Evolutionary conservation across 2,329 filamentous ascomycete genomes (phyloP).

Genomic region (Penicillium sp.): DNA sequence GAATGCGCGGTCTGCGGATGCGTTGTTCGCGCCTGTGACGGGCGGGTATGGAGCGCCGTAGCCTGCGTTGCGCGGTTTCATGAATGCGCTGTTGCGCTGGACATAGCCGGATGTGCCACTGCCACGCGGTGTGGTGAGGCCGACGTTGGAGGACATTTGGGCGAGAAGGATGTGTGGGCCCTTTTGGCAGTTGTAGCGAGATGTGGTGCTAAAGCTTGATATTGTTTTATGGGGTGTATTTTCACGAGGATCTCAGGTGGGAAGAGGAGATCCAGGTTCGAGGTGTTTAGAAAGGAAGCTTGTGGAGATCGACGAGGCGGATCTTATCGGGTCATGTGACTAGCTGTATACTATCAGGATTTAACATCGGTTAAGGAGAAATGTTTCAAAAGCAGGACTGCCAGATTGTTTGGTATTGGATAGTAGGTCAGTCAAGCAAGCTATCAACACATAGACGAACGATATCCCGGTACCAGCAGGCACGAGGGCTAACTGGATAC

Average conservation of each 20-base stretch:
- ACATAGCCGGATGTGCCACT: constrained; percentile 97
- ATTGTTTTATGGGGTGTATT: too few relatives aligned
- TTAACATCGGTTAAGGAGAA: too few relatives aligned
- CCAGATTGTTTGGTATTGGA: constrained; percentile 6
- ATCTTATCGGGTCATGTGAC: too few relatives aligned
- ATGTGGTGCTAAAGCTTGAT: too few relatives aligned
- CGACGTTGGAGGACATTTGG: constrained; percentile 91
- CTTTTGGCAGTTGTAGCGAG: too few relatives aligned
- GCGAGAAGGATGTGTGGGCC: background rate
- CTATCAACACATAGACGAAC: constrained; percentile 8
- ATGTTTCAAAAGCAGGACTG: constrained; percentile 1
- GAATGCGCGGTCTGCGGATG: constrained; percentile 49
- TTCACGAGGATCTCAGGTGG: too few relatives aligned
- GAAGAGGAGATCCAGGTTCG: too few relatives aligned
- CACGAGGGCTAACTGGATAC: constrained; percentile 19
- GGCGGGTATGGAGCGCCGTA: constrained; percentile 66
- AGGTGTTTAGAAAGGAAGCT: too few relatives aligned
- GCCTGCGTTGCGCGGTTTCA: constrained; percentile 68
- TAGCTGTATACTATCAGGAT: too few relatives aligned
- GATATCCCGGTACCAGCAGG: too few relatives aligned
- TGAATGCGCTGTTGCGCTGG: constrained; percentile 86
- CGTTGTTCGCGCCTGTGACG: constrained; percentile 34
- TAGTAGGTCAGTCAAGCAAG: constrained; percentile 15
- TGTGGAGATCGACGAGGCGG: too few relatives aligned
- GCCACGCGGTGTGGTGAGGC: constrained; percentile 86